These are phyloP conservation scores for Eucalyptus pauciflora DNA, from an alignment of 345 rosid genomes.

Conservation along the genomic window DNA sequence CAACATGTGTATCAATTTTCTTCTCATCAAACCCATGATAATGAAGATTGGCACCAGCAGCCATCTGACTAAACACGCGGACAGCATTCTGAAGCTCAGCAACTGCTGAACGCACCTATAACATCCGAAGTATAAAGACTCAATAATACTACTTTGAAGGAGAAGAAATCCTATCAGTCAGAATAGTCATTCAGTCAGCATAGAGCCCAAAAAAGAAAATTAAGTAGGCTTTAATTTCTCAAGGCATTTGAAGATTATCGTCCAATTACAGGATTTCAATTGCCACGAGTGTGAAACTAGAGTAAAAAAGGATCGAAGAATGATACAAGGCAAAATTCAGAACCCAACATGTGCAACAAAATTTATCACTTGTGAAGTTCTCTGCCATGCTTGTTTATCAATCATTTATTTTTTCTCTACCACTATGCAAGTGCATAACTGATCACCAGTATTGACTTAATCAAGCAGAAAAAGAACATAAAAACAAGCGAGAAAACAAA, in stretches of 20 bases:
- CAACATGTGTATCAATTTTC: slow-evolving; percentile 95
- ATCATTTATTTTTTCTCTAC: background rate
- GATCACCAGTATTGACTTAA: background rate
- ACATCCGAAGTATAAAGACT: background rate
- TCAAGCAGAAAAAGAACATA: background rate
- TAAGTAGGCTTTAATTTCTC: background rate
- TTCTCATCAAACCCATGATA: slow-evolving; percentile 94
- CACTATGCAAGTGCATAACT: background rate
- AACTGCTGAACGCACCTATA: slow-evolving; percentile 87
- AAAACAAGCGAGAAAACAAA: background rate
- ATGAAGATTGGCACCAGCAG: slow-evolving; percentile 88
- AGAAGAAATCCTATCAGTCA: background rate
- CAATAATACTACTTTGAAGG: background rate
- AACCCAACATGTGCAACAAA: background rate
- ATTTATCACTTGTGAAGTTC: background rate
- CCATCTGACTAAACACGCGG: slow-evolving; percentile 70
- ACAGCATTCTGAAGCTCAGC: slow-evolving; percentile 96
- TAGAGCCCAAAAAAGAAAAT: background rate
- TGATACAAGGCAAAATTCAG: background rate
- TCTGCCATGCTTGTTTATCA: background rate
- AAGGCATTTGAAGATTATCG: background rate
- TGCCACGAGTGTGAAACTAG: background rate
- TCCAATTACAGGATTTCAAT: background rate
- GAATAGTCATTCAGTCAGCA: background rate
- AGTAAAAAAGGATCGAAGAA: background rate